Conservation (phyloP, 2,329 filamentous ascomycete genomes). For the Metarhizium album region DNA sequence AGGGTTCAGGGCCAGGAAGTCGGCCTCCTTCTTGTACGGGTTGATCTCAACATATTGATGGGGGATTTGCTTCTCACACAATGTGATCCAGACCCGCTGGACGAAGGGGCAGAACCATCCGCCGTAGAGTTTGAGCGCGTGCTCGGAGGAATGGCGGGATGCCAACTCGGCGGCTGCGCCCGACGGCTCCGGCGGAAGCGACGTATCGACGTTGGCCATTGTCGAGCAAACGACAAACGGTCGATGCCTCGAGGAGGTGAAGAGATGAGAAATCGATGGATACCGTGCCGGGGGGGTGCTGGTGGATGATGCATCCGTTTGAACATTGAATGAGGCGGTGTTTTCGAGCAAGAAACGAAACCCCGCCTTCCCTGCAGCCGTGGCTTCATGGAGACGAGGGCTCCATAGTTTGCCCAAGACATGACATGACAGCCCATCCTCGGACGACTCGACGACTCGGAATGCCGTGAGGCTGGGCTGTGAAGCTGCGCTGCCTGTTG, state of each 20-base stretch:
- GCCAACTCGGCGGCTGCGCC: constrained; percentile 39
- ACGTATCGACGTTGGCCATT: constrained; percentile 38
- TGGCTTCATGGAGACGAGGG: not conserved
- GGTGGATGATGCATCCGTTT: not conserved
- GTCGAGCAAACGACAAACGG: not conserved
- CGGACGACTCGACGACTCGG: too few species aligned
- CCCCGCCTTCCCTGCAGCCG: not conserved
- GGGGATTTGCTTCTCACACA: constrained; percentile 61
- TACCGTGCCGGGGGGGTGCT: too few species aligned
- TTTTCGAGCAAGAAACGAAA: not conserved
- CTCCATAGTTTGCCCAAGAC: not conserved
- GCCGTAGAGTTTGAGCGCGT: constrained; percentile 55
- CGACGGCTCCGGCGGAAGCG: constrained; percentile 33
- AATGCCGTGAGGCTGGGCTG: too few species aligned
- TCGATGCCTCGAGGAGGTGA: not conserved
- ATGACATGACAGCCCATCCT: too few species aligned
- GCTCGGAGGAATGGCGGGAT: constrained; percentile 31
- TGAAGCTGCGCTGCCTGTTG: too few species aligned
- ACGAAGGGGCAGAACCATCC: constrained; percentile 67
- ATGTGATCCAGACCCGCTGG: constrained; percentile 61
- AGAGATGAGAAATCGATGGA: not conserved
- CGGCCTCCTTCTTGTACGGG: constrained; percentile 61
- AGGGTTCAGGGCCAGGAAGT: constrained; percentile 61
- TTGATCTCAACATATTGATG: constrained; percentile 73
- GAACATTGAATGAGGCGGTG: not conserved